Evolutionary conservation across 805 yeast genomes (phyloP).

Genomic region (Saccharomyces eubayanus): DNA sequence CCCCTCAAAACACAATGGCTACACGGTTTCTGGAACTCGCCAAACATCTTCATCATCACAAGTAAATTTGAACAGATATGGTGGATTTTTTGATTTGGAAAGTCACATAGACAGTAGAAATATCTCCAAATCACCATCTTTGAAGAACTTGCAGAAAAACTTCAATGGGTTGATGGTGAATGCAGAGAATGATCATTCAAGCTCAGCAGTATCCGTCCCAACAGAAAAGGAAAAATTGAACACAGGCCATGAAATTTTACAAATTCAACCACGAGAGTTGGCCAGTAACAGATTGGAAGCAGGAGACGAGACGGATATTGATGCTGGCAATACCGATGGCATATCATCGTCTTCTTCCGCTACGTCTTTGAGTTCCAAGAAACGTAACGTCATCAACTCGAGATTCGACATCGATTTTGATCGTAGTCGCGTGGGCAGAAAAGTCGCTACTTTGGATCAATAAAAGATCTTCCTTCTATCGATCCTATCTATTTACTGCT

Average conservation of each 20-base stretch:
- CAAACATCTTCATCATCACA: not conserved
- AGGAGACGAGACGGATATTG: not conserved
- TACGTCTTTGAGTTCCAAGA: slow-evolving; percentile 9
- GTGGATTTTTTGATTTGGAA: slow-evolving; percentile 24
- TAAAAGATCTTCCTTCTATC: not conserved
- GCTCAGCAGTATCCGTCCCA: slow-evolving; percentile 17
- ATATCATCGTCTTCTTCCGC: not conserved
- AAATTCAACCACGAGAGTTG: slow-evolving; percentile 12
- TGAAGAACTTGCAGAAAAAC: slow-evolving; percentile 11
- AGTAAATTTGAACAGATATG: not conserved
- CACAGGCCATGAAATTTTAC: slow-evolving; percentile 25
- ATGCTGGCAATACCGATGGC: slow-evolving; percentile 5
- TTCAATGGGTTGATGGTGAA: slow-evolving; percentile 12
- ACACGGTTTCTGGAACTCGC: not conserved
- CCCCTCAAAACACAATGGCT: not conserved
- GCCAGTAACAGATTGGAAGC: not conserved
- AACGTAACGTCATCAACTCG: slow-evolving; percentile 20
- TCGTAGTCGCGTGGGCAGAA: slow-evolving; percentile 35
- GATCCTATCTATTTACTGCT: not conserved
- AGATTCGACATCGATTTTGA: slow-evolving; percentile 35
- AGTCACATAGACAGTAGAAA: slow-evolving; percentile 23
- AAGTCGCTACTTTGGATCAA: slow-evolving; percentile 21
- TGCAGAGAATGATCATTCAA: slow-evolving; percentile 10
- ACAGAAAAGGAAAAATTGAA: slow-evolving; percentile 23
- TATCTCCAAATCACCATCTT: slow-evolving; percentile 17